Conservation (phyloP, 305 asterid species). For the Withania somnifera region DNA sequence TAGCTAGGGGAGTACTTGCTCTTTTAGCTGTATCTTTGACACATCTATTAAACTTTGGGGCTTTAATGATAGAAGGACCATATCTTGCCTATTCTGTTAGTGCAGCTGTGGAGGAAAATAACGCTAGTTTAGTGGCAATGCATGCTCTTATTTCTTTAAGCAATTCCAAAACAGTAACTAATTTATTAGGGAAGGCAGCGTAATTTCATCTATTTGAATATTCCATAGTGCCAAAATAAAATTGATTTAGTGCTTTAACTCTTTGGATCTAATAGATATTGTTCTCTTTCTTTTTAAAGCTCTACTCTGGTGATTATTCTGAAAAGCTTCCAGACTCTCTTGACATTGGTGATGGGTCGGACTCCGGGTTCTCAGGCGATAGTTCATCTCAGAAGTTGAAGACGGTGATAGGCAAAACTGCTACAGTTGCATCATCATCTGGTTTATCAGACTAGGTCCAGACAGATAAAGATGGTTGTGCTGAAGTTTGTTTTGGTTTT, state of each 20-base stretch:
- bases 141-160: background rate
- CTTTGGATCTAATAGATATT: background rate
- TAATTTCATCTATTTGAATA: background rate
- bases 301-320: constrained; percentile 23
- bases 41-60: background rate
- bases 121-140: background rate
- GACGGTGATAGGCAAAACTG: constrained; percentile 20
- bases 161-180: background rate
- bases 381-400: constrained; percentile 21
- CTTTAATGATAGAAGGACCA: background rate
- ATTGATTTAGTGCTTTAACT: background rate
- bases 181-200: background rate
- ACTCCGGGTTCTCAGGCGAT: constrained; percentile 17
- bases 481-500: background rate
- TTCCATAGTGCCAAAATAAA: background rate
- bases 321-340: constrained; percentile 63
- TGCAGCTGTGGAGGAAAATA: background rate
- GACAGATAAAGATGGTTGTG: constrained; percentile 11
- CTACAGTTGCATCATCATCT: constrained; percentile 34
- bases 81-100: background rate
- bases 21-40: background rate
- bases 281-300: constrained; percentile 15
- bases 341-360: constrained; percentile 75
- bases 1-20: background rate
- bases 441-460: constrained; percentile 23